These are phyloP conservation scores for Boletus subluridellus DNA, from an alignment of 1,284 basidiomycete genomes.

Conservation along the genomic window DNA sequence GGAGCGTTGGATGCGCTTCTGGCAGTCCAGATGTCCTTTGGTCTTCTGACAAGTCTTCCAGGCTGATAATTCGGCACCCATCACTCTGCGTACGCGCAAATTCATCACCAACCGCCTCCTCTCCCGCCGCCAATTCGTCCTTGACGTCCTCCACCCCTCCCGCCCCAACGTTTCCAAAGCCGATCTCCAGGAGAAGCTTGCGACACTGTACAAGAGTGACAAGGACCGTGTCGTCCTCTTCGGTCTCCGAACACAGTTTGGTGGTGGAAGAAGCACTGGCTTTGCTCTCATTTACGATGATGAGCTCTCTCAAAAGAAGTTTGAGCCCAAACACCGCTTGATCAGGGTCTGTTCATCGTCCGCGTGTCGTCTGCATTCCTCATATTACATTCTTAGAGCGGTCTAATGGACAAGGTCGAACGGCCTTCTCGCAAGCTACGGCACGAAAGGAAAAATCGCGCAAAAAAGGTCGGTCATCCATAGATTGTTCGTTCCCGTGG, in stretches of 20 bases:
- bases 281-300: slow-evolving; percentile 99
- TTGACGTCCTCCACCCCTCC: slow-evolving; percentile 95
- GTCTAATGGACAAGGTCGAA: slow-evolving; percentile 80
- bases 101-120: slow-evolving; percentile 99
- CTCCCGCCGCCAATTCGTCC: slow-evolving; percentile 87
- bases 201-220: slow-evolving; percentile 73
- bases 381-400: slow-evolving; percentile 55
- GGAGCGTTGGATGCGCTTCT: slow-evolving; percentile 23
- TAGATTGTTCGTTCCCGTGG: neutral
- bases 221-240: slow-evolving; percentile 77
- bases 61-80: slow-evolving; percentile 84
- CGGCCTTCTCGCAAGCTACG: slow-evolving; percentile 96
- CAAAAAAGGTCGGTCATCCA: slow-evolving; percentile 77
- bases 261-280: slow-evolving; percentile 97
- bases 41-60: slow-evolving; percentile 31
- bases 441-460: slow-evolving; percentile 99
- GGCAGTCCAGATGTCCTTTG: slow-evolving; percentile 19
- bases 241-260: slow-evolving; percentile 89
- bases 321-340: slow-evolving; percentile 95
- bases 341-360: slow-evolving; percentile 69
- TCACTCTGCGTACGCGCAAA: slow-evolving; percentile 98
- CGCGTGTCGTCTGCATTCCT: slow-evolving; percentile 2
- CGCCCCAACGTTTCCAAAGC: slow-evolving; percentile 93
- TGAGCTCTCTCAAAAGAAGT: slow-evolving; percentile 91
- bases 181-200: slow-evolving; percentile 93